Conservation (phyloP, 1,284 basidiomycete genomes). For the Omphalotus olearius region DNA sequence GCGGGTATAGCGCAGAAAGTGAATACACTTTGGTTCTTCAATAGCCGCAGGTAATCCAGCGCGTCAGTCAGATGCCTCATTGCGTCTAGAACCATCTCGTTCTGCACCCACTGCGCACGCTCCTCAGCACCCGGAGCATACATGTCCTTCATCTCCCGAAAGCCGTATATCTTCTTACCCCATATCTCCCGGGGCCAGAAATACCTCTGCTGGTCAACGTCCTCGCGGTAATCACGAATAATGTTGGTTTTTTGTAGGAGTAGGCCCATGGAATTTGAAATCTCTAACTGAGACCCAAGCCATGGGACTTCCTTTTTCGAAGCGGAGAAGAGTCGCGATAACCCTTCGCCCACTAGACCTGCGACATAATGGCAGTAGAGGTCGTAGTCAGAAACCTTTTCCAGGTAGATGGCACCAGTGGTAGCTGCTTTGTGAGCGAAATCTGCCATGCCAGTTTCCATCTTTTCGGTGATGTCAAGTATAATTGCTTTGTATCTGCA, state of each 20-base stretch:
- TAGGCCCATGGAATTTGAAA: constrained; percentile 96
- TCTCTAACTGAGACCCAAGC: constrained; percentile 79
- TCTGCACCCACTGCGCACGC: constrained; percentile 75
- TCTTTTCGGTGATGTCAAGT: constrained; percentile 77
- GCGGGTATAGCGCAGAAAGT: constrained; percentile 97
- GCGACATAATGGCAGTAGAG: constrained; percentile 95
- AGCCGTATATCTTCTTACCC: constrained; percentile 61
- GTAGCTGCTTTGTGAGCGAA: constrained; percentile 82
- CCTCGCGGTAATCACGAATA: constrained; percentile 93
- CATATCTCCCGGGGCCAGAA: constrained; percentile 98
- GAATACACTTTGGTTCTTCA: constrained; percentile 92
- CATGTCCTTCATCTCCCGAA: constrained; percentile 66
- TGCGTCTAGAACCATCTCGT: constrained; percentile 88
- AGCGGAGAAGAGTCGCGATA: constrained; percentile 87
- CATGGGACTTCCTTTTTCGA: constrained; percentile 81
- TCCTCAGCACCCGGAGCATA: constrained; percentile 24
- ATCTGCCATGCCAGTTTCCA: constrained; percentile 96
- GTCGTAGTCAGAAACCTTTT: constrained; percentile 75
- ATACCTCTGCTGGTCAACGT: constrained; percentile 79
- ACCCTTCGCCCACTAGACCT: constrained; percentile 95
- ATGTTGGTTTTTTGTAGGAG: constrained; percentile 99
- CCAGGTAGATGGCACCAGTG: constrained; percentile 65
- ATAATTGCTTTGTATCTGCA: constrained; percentile 80
- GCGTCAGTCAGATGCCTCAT: constrained; percentile 82
- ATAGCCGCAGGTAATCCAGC: constrained; percentile 85